Base-by-base conservation (phyloP, 2,329 filamentous ascomycete species). In the Peltaster fructicola region DNA sequence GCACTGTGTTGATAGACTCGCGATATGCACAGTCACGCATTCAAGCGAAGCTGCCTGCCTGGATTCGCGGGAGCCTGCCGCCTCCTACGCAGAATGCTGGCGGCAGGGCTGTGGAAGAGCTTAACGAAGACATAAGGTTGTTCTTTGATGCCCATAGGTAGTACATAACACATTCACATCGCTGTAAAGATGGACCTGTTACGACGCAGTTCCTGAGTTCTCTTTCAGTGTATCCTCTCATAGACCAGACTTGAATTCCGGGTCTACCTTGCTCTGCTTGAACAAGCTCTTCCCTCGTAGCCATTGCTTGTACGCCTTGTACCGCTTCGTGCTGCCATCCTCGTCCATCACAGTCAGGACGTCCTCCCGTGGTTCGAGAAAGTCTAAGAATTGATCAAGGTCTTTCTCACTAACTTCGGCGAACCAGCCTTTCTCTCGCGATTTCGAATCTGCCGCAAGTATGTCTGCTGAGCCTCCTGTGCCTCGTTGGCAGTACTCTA, bases 281-380 rank as follows among this genome's bases (percentile, higher is more conserved):
- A 95, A 95, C 42, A 95, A 65, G 41, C 81, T 92, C 58, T 93
- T 95, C 10, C 85, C 85, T 33, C 73, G 67, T 44, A 98, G 59
- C 85, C 88, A 98, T 53, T 93, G 90, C 42, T 74, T 61, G 53
- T 98, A 98, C 7, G 84, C 79, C 54, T 92, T 95, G 52, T 98
- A 98, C 39, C 88, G 63, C 63, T 95, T 93, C 65, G 91, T 95
- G 19, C 66, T 64, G 22, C 72, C 64, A 49, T 95, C 88, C 43
- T 90, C 84, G 21, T 84, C 74, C 1, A 72, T 73, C 8, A 95
- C 85, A 3, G 80, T 90, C 25, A 98, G 55, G 10, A 81, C 80
- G 40, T 92, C 80, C 32, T 88, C 77, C 4, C 67, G 69, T 8
- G 88, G 68, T 20, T 64, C 67, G 28, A 93, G 50, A 42, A 88